These are phyloP conservation scores for Dendrocalamus latiflorus DNA, from an alignment of 202 grass and related monocot species.

Conservation along the genomic window DNA sequence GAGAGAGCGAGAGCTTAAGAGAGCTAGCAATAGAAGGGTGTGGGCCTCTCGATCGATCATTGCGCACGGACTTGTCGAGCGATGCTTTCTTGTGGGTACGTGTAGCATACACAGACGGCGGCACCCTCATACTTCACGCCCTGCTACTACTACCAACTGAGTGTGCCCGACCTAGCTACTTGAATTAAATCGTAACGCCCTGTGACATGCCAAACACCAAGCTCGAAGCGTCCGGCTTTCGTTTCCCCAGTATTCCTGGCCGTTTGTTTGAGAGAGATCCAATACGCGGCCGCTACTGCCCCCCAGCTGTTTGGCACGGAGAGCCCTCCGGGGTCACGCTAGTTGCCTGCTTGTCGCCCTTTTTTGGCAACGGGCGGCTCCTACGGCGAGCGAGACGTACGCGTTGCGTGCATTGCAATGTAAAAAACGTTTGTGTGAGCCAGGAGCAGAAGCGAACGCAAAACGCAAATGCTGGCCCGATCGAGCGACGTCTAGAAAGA, in stretches of 20 bases:
- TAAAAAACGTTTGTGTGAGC: neutral
- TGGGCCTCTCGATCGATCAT: conserved; percentile 23
- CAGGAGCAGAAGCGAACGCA: neutral
- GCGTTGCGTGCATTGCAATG: neutral
- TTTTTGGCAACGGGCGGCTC: conserved; percentile 17
- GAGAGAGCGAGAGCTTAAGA: too few relatives aligned
- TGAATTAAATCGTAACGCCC: conserved; percentile 3
- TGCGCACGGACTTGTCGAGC: conserved; percentile 27
- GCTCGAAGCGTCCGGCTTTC: neutral
- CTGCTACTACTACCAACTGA: too few relatives aligned
- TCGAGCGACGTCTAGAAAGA: neutral
- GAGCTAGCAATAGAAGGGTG: neutral
- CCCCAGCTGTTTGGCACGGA: conserved; percentile 10
- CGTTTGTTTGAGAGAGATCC: neutral
- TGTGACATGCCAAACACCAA: conserved; percentile 11
- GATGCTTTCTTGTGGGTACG: neutral
- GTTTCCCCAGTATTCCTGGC: neutral
- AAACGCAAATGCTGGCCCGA: neutral
- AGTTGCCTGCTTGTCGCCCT: neutral
- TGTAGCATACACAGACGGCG: neutral
- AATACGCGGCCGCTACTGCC: too few relatives aligned
- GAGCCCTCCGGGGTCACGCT: neutral
- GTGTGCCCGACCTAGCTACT: too few relatives aligned
- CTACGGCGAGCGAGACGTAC: neutral
- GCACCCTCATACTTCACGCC: neutral